Evolutionary conservation across 1,284 basidiomycete species (phyloP).

Genomic region (Farysia itapuensis): DNA sequence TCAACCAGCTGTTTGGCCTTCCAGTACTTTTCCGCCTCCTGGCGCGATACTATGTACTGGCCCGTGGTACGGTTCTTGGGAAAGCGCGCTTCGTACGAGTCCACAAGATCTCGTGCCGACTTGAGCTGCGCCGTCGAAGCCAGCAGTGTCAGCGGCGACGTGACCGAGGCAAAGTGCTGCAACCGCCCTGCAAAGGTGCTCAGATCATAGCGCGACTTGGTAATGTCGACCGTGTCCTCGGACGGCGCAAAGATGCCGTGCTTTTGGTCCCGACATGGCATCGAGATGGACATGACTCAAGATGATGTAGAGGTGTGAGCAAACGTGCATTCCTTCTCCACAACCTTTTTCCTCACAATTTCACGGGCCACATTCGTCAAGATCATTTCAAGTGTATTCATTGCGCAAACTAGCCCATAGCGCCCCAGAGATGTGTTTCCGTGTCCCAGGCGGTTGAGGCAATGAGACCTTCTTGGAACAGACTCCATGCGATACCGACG

Average conservation of each 20-base stretch:
- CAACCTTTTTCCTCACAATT: too few species aligned
- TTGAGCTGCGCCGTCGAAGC: conserved; percentile 54
- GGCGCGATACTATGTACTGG: conserved; percentile 12
- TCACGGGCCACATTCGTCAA: too few species aligned
- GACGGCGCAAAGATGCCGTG: too few species aligned
- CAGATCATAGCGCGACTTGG: conserved; percentile 34
- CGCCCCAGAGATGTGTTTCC: conserved; percentile 71
- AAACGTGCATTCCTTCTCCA: too few species aligned
- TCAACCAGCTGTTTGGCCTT: conserved; percentile 52
- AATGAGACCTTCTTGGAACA: conserved; percentile 78
- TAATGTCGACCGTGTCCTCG: conserved; percentile 28
- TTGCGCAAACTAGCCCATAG: too few species aligned
- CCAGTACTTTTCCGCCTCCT: conserved; percentile 42
- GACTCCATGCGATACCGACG: conserved; percentile 79
- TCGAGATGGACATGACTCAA: too few species aligned
- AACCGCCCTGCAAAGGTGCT: conserved; percentile 61
- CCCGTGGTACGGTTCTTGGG: conserved; percentile 16
- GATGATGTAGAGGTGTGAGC: too few species aligned
- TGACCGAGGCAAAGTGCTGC: conserved; percentile 64
- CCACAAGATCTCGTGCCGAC: conserved; percentile 27
- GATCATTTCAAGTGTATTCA: too few species aligned
- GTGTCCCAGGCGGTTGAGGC: conserved; percentile 90
- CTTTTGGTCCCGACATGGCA: too few species aligned
- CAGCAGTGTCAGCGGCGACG: conserved; percentile 65
- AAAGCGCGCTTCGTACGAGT: conserved; percentile 20